phyloP scores from a whole-genome alignment of 2,329 filamentous ascomycete species.

The Alternaria brassicicola region DNA sequence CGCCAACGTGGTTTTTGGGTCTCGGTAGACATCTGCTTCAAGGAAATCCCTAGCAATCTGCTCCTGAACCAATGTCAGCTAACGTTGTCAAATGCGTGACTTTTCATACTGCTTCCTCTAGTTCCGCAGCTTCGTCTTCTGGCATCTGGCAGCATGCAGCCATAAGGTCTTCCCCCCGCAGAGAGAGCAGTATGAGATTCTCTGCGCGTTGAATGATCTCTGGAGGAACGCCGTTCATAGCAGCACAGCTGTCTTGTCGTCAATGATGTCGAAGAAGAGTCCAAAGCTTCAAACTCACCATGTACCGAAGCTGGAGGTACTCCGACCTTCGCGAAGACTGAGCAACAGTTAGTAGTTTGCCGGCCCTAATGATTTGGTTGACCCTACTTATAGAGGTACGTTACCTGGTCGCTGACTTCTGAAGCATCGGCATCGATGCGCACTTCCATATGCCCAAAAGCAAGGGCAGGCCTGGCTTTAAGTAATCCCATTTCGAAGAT shows the following conservation, averaged over 20 bases:
- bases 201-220: slow-evolving; percentile 77
- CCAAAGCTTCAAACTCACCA: slow-evolving; percentile 49
- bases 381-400: slow-evolving; percentile 73
- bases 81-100: neutral
- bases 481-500: slow-evolving; percentile 72
- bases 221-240: slow-evolving; percentile 79
- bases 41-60: slow-evolving; percentile 53
- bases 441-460: slow-evolving; percentile 75
- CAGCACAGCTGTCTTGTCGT: slow-evolving; percentile 67
- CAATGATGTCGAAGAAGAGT: neutral
- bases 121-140: slow-evolving; percentile 64
- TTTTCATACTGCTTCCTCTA: slow-evolving; percentile 68
- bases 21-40: slow-evolving; percentile 40
- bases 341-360: slow-evolving; percentile 13
- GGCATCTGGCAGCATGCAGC: slow-evolving; percentile 73
- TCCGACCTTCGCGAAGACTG: slow-evolving; percentile 67
- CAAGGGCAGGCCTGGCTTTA: slow-evolving; percentile 55
- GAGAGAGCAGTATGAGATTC: slow-evolving; percentile 70
- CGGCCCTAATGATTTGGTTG: neutral
- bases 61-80: slow-evolving; percentile 39
- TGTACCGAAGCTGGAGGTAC: slow-evolving; percentile 81
- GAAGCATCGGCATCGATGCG: slow-evolving; percentile 61
- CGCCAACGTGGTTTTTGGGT: slow-evolving; percentile 47
- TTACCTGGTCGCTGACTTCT: slow-evolving; percentile 66
- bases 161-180: slow-evolving; percentile 76